phyloP scores from a whole-genome alignment of 75 land plant species.

The Selaginella moellendorffii region DNA sequence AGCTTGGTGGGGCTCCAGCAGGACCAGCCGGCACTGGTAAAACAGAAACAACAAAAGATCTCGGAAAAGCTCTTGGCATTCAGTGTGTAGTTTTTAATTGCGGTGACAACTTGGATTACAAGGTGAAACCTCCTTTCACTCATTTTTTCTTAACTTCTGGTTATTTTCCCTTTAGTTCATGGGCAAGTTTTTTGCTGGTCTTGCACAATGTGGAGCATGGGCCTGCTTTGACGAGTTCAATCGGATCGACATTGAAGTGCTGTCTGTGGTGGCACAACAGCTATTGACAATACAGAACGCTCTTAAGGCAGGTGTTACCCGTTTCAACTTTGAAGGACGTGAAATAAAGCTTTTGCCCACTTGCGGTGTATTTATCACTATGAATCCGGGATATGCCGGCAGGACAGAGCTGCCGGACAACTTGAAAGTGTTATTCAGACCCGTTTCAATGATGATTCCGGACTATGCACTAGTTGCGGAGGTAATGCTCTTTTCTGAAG shows the following conservation, averaged over 20 bases:
- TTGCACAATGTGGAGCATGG: constrained; percentile 31
- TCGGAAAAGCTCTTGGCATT: constrained; percentile 26
- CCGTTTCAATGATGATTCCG: constrained; percentile 31
- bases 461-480: constrained; percentile 31
- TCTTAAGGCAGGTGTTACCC: constrained; percentile 12
- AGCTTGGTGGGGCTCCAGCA: constrained; percentile 25
- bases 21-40: constrained; percentile 31
- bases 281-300: constrained; percentile 29
- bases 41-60: constrained; percentile 27
- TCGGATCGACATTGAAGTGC: constrained; percentile 25
- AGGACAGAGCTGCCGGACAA: constrained; percentile 29
- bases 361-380: constrained; percentile 27
- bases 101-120: constrained; percentile 26
- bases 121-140: constrained; percentile 10
- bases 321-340: constrained; percentile 27
- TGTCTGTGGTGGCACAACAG: constrained; percentile 28
- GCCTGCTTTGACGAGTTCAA: constrained; percentile 31
- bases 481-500: constrained; percentile 30
- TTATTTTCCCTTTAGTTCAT: constrained; percentile 17
- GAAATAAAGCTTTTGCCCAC: constrained; percentile 23
- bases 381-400: constrained; percentile 33
- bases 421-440: constrained; percentile 26
- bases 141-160: not conserved
- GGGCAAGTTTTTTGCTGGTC: constrained; percentile 32
- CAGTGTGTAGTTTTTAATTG: constrained; percentile 32